A percentile compares a stretch with the other conserved stretches of the same genome.
Conservation (phyloP, 768 basidiomycete genomes). For the Mycena rebaudengoi region DNA sequence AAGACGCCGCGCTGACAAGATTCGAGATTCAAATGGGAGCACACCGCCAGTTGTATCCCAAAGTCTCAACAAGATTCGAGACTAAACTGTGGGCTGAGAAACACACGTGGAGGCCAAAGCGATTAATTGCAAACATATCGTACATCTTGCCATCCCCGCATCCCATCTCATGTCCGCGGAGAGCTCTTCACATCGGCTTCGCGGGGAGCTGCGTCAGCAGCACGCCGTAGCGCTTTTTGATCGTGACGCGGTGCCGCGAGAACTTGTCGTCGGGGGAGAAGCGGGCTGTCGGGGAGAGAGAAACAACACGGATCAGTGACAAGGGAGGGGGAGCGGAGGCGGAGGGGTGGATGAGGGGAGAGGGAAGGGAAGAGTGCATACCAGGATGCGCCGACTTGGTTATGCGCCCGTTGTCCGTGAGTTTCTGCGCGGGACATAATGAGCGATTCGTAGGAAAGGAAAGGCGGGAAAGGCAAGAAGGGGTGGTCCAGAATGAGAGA, state of each 20-base stretch:
- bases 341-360: not conserved
- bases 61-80: too few species aligned
- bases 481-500: not conserved
- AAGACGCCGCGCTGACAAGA: too few species aligned
- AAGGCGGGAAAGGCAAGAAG: too few species aligned
- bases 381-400: slow-evolving; percentile 98
- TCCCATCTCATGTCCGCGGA: too few species aligned
- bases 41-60: too few species aligned
- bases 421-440: slow-evolving; percentile 66
- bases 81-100: too few species aligned
- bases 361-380: slow-evolving; percentile 44
- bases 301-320: not conserved
- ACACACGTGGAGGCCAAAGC: too few species aligned
- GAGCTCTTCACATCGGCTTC: slow-evolving; percentile 86
- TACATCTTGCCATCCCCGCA: too few species aligned
- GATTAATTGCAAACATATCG: too few species aligned
- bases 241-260: slow-evolving; percentile 95
- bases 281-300: slow-evolving; percentile 68
- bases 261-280: slow-evolving; percentile 99
- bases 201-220: slow-evolving; percentile 89
- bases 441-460: too few species aligned
- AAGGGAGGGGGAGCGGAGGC: not conserved
- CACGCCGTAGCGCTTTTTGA: slow-evolving; percentile 92
- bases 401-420: slow-evolving; percentile 78
- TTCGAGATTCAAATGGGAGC: too few species aligned